Percentiles rank a stretch among this genome's conserved stretches.
Evolutionary conservation across 305 asterid species (phyloP).

Genomic region (Solanum chacoense): DNA sequence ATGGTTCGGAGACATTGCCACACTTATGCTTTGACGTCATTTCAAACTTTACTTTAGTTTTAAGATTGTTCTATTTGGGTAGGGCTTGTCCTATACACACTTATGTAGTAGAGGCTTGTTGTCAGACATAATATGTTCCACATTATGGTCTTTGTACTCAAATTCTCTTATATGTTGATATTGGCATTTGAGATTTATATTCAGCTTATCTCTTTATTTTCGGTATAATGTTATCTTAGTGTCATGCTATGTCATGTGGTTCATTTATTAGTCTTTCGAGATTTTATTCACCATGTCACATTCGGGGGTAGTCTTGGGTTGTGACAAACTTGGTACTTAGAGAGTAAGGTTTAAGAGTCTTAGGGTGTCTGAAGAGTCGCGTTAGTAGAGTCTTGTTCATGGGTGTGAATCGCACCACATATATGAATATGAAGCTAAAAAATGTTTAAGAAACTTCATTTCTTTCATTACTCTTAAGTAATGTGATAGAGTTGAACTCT

Average conservation of each 20-base stretch:
- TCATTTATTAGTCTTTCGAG: too few relatives aligned
- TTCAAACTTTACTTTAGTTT: background rate
- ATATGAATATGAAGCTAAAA: background rate
- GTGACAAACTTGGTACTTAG: background rate
- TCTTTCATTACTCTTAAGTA: background rate
- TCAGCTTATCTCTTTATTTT: background rate
- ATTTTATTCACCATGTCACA: background rate
- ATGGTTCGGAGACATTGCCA: too few relatives aligned
- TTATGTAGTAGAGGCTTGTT: background rate
- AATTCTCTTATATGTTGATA: background rate
- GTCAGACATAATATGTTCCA: background rate
- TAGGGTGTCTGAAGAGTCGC: background rate
- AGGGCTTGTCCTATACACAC: background rate
- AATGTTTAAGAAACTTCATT: background rate
- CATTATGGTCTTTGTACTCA: background rate
- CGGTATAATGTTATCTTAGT: background rate
- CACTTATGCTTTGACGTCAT: background rate
- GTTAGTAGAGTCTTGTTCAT: background rate
- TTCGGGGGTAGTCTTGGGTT: background rate
- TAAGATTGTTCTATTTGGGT: background rate
- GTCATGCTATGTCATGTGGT: background rate
- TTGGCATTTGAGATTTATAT: background rate
- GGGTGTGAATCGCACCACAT: too few relatives aligned
- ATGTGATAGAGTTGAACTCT: background rate
- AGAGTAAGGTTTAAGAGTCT: background rate